Conservation (phyloP, 805 yeast genomes). For the Sugiyamaella mastotermitis region DNA sequence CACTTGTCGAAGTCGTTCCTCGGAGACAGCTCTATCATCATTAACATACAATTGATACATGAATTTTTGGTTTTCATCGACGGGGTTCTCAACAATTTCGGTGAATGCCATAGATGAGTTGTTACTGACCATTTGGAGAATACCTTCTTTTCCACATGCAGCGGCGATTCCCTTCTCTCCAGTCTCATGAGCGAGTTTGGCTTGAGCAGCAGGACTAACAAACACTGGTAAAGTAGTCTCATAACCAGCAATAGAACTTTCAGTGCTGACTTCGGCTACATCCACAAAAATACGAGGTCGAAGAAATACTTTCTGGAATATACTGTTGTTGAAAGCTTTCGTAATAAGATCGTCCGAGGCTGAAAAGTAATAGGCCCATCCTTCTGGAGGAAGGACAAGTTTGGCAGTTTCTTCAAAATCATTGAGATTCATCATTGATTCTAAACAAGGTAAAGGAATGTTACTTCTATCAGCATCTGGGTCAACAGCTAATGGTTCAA, state of each 20-base stretch:
- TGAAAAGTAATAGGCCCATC: conserved; percentile 35
- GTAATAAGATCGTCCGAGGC: conserved; percentile 48
- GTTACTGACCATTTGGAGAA: conserved; percentile 39
- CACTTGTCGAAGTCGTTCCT: conserved; percentile 20
- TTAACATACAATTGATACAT: conserved; percentile 29
- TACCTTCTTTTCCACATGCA: conserved; percentile 35
- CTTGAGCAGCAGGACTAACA: conserved; percentile 34
- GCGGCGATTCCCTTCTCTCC: conserved; percentile 32
- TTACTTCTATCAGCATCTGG: conserved; percentile 1
- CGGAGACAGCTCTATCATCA: conserved; percentile 23
- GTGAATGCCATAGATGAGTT: conserved; percentile 29
- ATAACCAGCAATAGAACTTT: conserved; percentile 46
- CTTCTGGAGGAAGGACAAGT: conserved; percentile 12
- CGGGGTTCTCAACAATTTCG: conserved; percentile 22
- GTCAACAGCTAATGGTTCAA: conserved; percentile 9
- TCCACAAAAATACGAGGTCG: conserved; percentile 40
- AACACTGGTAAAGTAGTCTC: conserved; percentile 41
- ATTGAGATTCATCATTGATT: conserved; percentile 16
- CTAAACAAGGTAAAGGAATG: conserved; percentile 15
- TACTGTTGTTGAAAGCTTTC: conserved; percentile 38
- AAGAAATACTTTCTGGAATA: conserved; percentile 39
- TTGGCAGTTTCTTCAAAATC: conserved; percentile 19
- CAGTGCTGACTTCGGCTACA: conserved; percentile 36
- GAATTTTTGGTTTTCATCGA: conserved; percentile 22
- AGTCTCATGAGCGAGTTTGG: conserved; percentile 27